Base-by-base conservation (phyloP, 208 protist genomes). In the Leptomonas pyrrhocoris region DNA sequence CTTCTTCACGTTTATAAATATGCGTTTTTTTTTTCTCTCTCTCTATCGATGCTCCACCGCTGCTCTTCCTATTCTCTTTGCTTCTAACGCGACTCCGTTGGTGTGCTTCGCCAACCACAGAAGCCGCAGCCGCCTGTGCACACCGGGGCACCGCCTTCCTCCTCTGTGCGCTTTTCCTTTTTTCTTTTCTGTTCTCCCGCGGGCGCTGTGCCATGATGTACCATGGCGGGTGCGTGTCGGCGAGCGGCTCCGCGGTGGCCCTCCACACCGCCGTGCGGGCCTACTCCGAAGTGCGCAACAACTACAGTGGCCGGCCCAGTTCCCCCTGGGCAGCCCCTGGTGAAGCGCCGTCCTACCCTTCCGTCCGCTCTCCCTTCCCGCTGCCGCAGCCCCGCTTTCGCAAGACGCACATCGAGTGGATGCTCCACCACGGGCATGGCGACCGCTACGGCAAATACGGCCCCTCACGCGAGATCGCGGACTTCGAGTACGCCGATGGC, bases 351-450 rank as follows among this genome's bases (percentile, higher is more conserved):
- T 48, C 36, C 45, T 94, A 95, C 62, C 90, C 90, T 0, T 43
- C 71, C 2, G 63, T 84, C 18, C 75, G 78, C 54, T 82, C 84
- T 8, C 71, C 66, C 48, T 86, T 86, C 36, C 87, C 85, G 4
- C 79, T 86, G 19, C 51, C 60, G 15, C 59, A 50, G 46, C 90
- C 90, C 2, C 64, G 68, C 23, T 84, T 96, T 62, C 88, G 90
- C 54, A 92, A 93, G 81, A 94, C 90, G 38, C 86, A 90, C 80
- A 88, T 90, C 56, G 91, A 96, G 69, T 96, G 91, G 89, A 85
- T 75, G 76, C 75, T 86, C 36, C 85, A 92, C 56, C 88, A 96
- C 75, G 88, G 88, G 31, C 77, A 96, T 73, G 91, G 91, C 16
- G 79, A 80, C 38, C 79, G 83, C 55, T 80, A 79, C 36, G 86